Conservation (phyloP, 164 flowering plant species). For the Umbellularia californica region DNA sequence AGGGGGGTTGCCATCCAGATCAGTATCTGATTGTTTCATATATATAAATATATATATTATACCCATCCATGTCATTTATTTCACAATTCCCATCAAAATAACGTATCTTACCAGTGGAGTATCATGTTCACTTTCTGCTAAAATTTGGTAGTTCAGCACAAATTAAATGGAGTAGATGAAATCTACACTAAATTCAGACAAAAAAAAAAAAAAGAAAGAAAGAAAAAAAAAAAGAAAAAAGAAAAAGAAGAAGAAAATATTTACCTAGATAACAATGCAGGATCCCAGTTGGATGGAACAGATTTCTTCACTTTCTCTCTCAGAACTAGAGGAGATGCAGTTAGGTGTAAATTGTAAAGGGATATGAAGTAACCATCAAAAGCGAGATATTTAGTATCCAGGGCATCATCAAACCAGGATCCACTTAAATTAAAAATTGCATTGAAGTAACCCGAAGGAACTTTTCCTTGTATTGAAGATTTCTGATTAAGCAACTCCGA, state of each 20-base stretch:
- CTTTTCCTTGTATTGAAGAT: constrained; percentile 75
- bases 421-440: constrained; percentile 73
- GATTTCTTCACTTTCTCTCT: constrained; percentile 70
- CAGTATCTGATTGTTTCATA: too few species aligned
- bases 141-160: too few species aligned
- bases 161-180: background rate
- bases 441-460: constrained; percentile 86
- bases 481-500: constrained; percentile 89
- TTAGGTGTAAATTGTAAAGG: constrained; percentile 67
- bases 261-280: constrained; percentile 58
- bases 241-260: background rate
- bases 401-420: constrained; percentile 76
- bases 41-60: too few species aligned
- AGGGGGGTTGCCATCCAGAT: too few species aligned
- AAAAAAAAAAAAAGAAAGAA: background rate
- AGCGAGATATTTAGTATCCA: constrained; percentile 69
- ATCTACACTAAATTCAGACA: background rate
- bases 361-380: constrained; percentile 89
- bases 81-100: too few species aligned
- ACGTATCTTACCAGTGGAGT: too few species aligned
- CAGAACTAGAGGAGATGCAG: constrained; percentile 61
- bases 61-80: too few species aligned
- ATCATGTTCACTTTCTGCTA: too few species aligned
- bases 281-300: constrained; percentile 67
- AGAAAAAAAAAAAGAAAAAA: background rate